Base-by-base conservation (phyloP, 2,329 filamentous ascomycete species). In the Chaetomium sp. region DNA sequence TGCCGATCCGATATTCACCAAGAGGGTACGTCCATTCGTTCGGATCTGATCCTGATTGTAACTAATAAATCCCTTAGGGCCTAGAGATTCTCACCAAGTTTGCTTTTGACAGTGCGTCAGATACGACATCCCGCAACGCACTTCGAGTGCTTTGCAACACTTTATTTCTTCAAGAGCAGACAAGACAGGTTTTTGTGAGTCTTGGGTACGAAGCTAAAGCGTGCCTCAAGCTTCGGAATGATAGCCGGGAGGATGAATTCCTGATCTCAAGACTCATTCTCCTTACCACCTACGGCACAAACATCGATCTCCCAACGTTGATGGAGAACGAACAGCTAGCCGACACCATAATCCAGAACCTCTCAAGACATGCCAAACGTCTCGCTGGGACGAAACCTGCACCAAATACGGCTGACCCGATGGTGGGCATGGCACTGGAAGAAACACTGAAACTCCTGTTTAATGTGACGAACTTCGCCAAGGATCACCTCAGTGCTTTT, bases 401-500 rank as follows among this genome's bases (percentile, higher is more conserved):
- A 46, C 71, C 70, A 46, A 61, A 67, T 32, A 67, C 65, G 9
- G 61, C 61, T 10, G 73, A 81, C 43, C 79, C 81, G 0, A 88
- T 91, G 79, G 84, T 87, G 61, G 84, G 87, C 56, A 84, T 92
- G 82, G 90, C 91, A 0, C 77, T 97, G 40, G 79, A 78, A 7
- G 92, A 97, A 70, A 92, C 88, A 0, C 74, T 94, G 49, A 96
- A 95, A 67, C 78, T 97, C 42, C 73, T 95, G 51, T 97, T 95
- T 77, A 96, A 96, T 70, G 77, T 96, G 52, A 88, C 87, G 1
- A 85, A 91, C 64, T 84, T 85, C 65, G 87, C 86, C 62, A 82
- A 84, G 4, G 77, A 85, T 43, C 77, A 86, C 33, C 71, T 74
- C 4, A 69, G 75, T 0, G 72, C 76, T 0, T 95, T 96, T 66